Conservation (phyloP, 805 yeast species). For the Starmerella powellii region DNA sequence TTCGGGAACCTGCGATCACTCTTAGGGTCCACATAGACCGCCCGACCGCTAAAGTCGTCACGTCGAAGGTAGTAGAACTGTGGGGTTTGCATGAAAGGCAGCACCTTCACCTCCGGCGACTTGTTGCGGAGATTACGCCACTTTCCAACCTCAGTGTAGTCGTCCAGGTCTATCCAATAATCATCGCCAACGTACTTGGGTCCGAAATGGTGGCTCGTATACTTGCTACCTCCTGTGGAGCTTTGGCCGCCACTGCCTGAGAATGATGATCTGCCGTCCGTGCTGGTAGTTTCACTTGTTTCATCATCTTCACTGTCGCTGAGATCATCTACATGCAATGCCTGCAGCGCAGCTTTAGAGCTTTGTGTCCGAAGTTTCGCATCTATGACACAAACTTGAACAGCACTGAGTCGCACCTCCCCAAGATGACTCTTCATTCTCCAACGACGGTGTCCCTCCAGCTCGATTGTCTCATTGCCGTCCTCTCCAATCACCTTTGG, state of each 20-base stretch:
- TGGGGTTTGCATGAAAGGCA: conserved; percentile 58
- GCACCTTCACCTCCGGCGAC: conserved; percentile 35
- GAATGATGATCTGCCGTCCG: not conserved
- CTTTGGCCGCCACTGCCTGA: not conserved
- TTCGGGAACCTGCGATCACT: conserved; percentile 29
- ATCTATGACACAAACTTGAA: conserved; percentile 56
- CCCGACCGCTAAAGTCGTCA: conserved; percentile 37
- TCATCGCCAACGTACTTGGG: conserved; percentile 14
- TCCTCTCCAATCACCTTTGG: conserved; percentile 27
- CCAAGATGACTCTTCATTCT: conserved; percentile 50
- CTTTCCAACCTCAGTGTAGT: conserved; percentile 55
- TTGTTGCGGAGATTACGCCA: conserved; percentile 2
- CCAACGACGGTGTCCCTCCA: conserved; percentile 29
- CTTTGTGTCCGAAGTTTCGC: conserved; percentile 37
- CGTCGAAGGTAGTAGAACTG: conserved; percentile 57
- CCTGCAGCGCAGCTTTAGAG: conserved; percentile 10
- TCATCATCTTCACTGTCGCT: conserved; percentile 30
- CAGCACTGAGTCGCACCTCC: conserved; percentile 53
- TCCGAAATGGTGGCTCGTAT: conserved; percentile 5
- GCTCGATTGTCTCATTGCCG: conserved; percentile 5
- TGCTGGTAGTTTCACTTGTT: not conserved
- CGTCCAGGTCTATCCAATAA: conserved; percentile 65
- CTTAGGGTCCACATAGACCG: conserved; percentile 25
- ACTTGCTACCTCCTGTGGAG: not conserved
- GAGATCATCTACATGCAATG: conserved; percentile 7